Conservation (phyloP, 106 monocot genomes). For the Acorus calamus region DNA sequence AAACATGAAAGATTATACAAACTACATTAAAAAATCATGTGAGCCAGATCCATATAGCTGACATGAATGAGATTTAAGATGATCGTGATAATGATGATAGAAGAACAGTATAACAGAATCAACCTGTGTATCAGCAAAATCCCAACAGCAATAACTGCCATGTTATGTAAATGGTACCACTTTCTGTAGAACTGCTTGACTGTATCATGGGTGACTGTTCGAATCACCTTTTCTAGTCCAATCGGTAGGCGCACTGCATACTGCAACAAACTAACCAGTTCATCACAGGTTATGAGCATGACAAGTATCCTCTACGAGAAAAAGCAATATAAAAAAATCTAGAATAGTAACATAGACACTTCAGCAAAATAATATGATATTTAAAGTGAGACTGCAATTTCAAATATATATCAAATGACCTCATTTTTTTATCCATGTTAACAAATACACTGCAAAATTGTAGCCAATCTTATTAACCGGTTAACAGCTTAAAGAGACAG, state of each 20-base stretch:
- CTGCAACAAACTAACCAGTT: slow-evolving; percentile 29
- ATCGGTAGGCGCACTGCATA: slow-evolving; percentile 96
- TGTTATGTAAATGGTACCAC: slow-evolving; percentile 90
- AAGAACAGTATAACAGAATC: neutral
- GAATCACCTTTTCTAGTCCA: slow-evolving; percentile 88
- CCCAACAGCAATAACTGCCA: slow-evolving; percentile 98
- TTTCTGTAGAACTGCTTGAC: slow-evolving; percentile 79
- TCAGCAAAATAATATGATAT: neutral
- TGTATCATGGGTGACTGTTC: slow-evolving; percentile 71
- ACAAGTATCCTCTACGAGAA: neutral
- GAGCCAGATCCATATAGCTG: too few species aligned
- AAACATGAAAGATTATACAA: too few species aligned
- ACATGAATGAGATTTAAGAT: too few species aligned
- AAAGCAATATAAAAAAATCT: too few species aligned
- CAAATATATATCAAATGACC: too few species aligned
- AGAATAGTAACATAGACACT: neutral
- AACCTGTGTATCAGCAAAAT: slow-evolving; percentile 83
- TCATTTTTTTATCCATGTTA: too few species aligned
- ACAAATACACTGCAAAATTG: too few species aligned
- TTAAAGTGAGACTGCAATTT: too few species aligned
- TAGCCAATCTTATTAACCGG: too few species aligned
- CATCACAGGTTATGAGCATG: neutral
- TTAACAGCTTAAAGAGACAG: too few species aligned
- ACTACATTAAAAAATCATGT: too few species aligned
- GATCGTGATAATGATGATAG: neutral